Evolutionary conservation across 2,329 filamentous ascomycete genomes (phyloP).

Genomic region (Trichoderma sp.): DNA sequence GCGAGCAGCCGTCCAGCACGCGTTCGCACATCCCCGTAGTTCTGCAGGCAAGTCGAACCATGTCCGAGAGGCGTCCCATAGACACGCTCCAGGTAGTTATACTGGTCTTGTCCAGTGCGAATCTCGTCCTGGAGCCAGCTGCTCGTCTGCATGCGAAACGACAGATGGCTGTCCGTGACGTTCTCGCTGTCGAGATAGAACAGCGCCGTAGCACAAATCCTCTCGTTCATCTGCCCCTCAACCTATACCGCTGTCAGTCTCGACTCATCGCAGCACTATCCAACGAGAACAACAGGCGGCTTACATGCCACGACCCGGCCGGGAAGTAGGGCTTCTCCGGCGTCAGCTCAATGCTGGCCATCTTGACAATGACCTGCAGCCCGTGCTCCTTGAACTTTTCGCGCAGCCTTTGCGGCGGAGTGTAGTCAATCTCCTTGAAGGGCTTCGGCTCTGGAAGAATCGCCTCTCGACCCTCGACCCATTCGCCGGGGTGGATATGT

Average conservation of each 20-base stretch:
- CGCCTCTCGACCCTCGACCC: slow-evolving; percentile 28
- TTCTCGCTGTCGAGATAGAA: slow-evolving; percentile 33
- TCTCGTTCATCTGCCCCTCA: slow-evolving; percentile 37
- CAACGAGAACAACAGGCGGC: not conserved
- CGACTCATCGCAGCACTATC: rapidly evolving
- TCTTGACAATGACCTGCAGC: slow-evolving; percentile 64
- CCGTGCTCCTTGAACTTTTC: slow-evolving; percentile 39
- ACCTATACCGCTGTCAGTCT: slow-evolving; percentile 15
- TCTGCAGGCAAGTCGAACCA: slow-evolving; percentile 28
- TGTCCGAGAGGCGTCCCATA: slow-evolving; percentile 27
- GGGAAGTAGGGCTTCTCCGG: slow-evolving; percentile 54
- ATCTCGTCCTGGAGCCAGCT: not conserved
- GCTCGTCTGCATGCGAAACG: slow-evolving; percentile 21
- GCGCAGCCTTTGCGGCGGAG: slow-evolving; percentile 21
- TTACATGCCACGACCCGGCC: slow-evolving; percentile 50
- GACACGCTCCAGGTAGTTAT: slow-evolving; percentile 28
- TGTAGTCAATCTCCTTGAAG: slow-evolving; percentile 24
- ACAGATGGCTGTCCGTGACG: slow-evolving; percentile 23
- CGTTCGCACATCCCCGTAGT: slow-evolving; percentile 34
- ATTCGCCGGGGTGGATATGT: slow-evolving; percentile 13
- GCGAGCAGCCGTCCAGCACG: slow-evolving; percentile 33
- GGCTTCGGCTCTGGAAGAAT: slow-evolving; percentile 33
- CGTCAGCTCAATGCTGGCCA: slow-evolving; percentile 56
- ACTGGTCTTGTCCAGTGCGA: slow-evolving; percentile 6
- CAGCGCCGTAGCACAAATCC: slow-evolving; percentile 36